Conservation (phyloP, 2,329 filamentous ascomycete species). For the Atkinsonella hypoxylon region DNA sequence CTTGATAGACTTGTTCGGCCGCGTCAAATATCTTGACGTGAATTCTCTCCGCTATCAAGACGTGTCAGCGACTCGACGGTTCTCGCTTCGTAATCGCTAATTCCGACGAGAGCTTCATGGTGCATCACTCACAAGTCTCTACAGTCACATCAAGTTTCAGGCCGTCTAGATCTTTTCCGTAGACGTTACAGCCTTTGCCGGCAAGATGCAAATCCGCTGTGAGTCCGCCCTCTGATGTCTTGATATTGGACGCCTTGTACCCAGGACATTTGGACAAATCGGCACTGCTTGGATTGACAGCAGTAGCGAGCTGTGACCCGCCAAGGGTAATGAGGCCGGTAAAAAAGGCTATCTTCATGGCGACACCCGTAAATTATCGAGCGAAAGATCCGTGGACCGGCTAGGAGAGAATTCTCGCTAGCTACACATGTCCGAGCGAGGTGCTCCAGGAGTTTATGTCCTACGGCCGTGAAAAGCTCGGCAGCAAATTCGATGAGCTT, state of each 20-base stretch:
- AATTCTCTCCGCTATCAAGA: conserved; percentile 35
- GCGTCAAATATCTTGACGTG: conserved; percentile 62
- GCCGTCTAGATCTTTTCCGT: conserved; percentile 34
- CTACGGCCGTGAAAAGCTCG: no score
- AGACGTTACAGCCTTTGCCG: conserved; percentile 60
- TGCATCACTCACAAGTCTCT: conserved; percentile 15
- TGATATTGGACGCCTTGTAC: conserved; percentile 51
- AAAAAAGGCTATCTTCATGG: background rate
- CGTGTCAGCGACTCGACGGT: background rate
- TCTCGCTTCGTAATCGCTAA: no score
- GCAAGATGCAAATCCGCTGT: conserved; percentile 59
- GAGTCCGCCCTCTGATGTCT: conserved; percentile 38
- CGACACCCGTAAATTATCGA: background rate
- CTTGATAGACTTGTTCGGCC: conserved; percentile 53
- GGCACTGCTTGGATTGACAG: background rate
- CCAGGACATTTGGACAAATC: conserved; percentile 41
- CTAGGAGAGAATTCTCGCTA: background rate
- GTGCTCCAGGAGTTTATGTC: background rate
- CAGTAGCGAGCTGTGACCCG: background rate
- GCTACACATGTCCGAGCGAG: background rate
- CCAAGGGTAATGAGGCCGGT: background rate
- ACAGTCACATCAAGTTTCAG: conserved; percentile 20
- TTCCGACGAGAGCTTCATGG: background rate
- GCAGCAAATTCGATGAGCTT: background rate
- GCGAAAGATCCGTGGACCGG: background rate